Evolutionary conservation across 179 eudicot genomes (phyloP).

Genomic region (Beta macrorhiza): DNA sequence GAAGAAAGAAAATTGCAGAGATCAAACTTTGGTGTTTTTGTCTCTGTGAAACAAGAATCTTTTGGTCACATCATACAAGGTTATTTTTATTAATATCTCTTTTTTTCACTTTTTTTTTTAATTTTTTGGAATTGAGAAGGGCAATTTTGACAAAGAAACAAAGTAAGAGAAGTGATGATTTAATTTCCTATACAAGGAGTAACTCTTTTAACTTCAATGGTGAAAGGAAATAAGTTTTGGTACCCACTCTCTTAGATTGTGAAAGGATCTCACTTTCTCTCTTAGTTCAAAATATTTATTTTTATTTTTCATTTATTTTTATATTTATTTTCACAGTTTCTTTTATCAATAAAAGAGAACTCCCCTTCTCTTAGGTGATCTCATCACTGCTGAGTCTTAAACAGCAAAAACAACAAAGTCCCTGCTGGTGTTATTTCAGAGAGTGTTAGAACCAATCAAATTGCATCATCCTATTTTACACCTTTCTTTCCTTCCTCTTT

Average conservation of each 20-base stretch:
- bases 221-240: slow-evolving; percentile 21
- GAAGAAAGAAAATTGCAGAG: neutral
- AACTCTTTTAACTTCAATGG: slow-evolving; percentile 33
- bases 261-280: slow-evolving; percentile 35
- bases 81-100: neutral
- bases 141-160: slow-evolving; percentile 22
- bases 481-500: neutral
- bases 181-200: slow-evolving; percentile 24
- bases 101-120: neutral
- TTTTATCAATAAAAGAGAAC: slow-evolving; percentile 9
- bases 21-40: neutral
- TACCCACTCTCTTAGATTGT: slow-evolving; percentile 23
- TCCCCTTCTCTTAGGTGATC: slow-evolving; percentile 26
- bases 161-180: slow-evolving; percentile 30
- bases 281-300: slow-evolving; percentile 10
- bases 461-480: slow-evolving; percentile 18
- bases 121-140: slow-evolving; percentile 2
- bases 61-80: slow-evolving; percentile 41
- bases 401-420: slow-evolving; percentile 40
- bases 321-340: neutral
- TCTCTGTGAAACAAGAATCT: slow-evolving; percentile 43
- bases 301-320: too few relatives aligned
- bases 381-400: slow-evolving; percentile 38
- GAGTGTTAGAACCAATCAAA: slow-evolving; percentile 32
- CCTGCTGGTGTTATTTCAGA: slow-evolving; percentile 22